phyloP scores from a whole-genome alignment of 1,284 basidiomycete species.

The Pseudozyma tsukubaensis region DNA sequence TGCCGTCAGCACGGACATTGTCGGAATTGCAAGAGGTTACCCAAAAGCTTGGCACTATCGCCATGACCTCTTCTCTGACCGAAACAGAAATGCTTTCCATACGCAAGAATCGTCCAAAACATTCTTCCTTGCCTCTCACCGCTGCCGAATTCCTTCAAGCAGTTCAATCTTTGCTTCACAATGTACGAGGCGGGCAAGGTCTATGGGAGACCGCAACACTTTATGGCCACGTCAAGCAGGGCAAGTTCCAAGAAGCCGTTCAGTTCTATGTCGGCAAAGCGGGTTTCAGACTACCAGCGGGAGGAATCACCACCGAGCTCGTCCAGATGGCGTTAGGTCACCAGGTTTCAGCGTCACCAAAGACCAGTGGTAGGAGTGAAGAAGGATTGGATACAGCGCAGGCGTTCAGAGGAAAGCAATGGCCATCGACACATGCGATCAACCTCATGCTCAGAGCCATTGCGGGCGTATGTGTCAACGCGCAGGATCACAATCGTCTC shows the following conservation, averaged over 20 bases:
- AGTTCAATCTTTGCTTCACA: conserved; percentile 9
- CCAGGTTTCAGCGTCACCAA: neutral
- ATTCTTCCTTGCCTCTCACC: conserved; percentile 4
- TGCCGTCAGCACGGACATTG: conserved; percentile 23
- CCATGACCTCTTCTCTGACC: conserved; percentile 17
- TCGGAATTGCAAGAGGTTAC: conserved; percentile 26
- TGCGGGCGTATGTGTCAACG: conserved; percentile 17
- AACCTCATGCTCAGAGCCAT: conserved; percentile 40
- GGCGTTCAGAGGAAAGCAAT: conserved; percentile 19
- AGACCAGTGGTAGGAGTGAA: too few relatives aligned
- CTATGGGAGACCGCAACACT: conserved; percentile 46
- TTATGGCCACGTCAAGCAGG: conserved; percentile 23
- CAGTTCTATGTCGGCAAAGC: conserved; percentile 22
- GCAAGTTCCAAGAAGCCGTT: conserved; percentile 22
- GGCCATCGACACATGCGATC: conserved; percentile 47
- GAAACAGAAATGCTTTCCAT: conserved; percentile 20
- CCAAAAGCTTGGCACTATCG: conserved; percentile 24
- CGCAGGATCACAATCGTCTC: conserved; percentile 29
- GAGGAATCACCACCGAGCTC: conserved; percentile 33
- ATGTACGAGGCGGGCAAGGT: conserved; percentile 26
- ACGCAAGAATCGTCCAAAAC: neutral
- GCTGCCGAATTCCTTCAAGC: conserved; percentile 36
- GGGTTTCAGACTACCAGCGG: conserved; percentile 34
- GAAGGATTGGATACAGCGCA: neutral
- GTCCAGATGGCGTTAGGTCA: conserved; percentile 17